Percentiles rank a stretch among this genome's conserved stretches.
These are phyloP conservation scores for Aspergillus transmontanensis DNA, from an alignment of 2,329 filamentous ascomycete species.

Conservation along the genomic window DNA sequence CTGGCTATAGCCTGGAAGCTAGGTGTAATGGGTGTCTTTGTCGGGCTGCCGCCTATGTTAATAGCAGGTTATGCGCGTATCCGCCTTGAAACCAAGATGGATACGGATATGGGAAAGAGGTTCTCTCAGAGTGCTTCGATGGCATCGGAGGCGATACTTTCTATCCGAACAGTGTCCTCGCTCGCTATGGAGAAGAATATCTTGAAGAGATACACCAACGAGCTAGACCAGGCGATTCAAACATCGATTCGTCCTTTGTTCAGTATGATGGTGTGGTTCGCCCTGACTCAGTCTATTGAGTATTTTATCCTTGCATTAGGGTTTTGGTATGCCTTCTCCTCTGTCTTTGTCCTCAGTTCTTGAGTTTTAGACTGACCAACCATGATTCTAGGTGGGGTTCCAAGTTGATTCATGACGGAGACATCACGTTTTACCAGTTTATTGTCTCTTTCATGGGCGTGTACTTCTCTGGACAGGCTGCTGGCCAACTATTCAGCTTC, in stretches of 20 bases:
- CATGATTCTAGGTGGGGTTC: conserved; percentile 57
- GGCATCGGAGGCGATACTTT: conserved; percentile 50
- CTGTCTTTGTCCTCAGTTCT: not conserved
- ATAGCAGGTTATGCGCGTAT: conserved; percentile 52
- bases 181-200: conserved; percentile 49
- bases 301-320: conserved; percentile 31
- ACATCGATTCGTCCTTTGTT: conserved; percentile 25
- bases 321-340: conserved; percentile 22
- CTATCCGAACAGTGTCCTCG: conserved; percentile 52
- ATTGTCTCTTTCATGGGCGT: conserved; percentile 50
- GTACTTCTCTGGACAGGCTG: conserved; percentile 37
- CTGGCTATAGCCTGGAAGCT: conserved; percentile 55
- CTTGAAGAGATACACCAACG: conserved; percentile 26
- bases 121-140: conserved; percentile 46
- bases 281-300: conserved; percentile 32
- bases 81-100: conserved; percentile 43
- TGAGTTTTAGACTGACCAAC: not conserved
- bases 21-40: conserved; percentile 51
- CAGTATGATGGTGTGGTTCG: conserved; percentile 30
- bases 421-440: conserved; percentile 41
- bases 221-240: conserved; percentile 24
- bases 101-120: conserved; percentile 23
- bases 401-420: conserved; percentile 54
- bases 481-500: conserved; percentile 27
- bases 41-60: conserved; percentile 50